Base-by-base conservation (phyloP, 2,329 filamentous ascomycete genomes). In the Pleomassaria siparia region DNA sequence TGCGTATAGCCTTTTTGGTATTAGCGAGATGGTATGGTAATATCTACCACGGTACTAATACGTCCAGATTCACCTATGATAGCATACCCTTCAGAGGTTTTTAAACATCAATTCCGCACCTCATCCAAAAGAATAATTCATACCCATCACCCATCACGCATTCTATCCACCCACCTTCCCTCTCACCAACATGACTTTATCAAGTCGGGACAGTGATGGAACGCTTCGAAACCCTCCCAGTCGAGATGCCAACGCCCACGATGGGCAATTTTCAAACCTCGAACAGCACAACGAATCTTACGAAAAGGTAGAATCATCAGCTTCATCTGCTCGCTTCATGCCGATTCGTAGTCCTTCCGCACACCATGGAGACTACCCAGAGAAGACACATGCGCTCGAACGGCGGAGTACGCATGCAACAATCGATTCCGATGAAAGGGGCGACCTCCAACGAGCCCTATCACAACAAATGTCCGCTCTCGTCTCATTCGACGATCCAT, bases 401-500 rank as follows among this genome's bases (percentile, higher is more conserved):
- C 44, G 54, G 26, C 28, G 40, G 43, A 52, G 36, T 32, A 58
- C 50, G 11, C 40, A 49, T 18, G 53, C 50, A 9, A 50, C 44
- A 20, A 66, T 69, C 18, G 55, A 65, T 24, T 49, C 61, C 13
- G 49, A 55, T 9, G 60, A 61, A 16, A 53, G 57, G 18, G 55
- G 50, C n/a, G 59, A 67, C 16, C 58, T 69, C 8, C 50, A 55
- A 24, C 54, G 60, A 22, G 57, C 63, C 29, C 50, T 59, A n/a
- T 66, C 64, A 2, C 54, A 58, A 22, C 56, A 49, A 15, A 51
- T 53, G 25, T 58, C 60, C 10, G 64, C 54, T 37, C 55, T 68
- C 20, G 62, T 60, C 16, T 46, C 53, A 13, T 55, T 59, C 4
- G 74, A 67, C 2, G 76, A 82, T 55, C 72, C 78, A 2, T 68